Base-by-base conservation (phyloP, 768 basidiomycete species). In the Tricholoma flavovirens region DNA sequence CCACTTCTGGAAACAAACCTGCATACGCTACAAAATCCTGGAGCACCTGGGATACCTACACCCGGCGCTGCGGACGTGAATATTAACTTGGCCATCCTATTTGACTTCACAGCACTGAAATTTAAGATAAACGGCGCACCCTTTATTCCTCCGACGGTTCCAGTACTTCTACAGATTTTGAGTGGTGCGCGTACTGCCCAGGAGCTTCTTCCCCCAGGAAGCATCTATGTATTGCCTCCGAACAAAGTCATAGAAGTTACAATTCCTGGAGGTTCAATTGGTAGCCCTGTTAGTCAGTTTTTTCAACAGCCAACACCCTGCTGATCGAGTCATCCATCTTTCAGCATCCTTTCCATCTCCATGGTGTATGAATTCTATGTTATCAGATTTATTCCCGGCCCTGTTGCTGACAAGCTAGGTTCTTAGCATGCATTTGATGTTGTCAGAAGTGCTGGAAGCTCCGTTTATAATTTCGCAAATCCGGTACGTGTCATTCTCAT, bases 281-380 rank as follows among this genome's bases (percentile, higher is more conserved):
- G 62, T 15, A 56, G 62, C 24, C 71, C 71, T 6, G 71, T 71
- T 53, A 36, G 70, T 55, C 26, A 15, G 12, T 19, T 19, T 38
- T 19, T n/a, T 2, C 14, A 24, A 21, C 22, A 38, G 49, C 19
- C 45, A 50, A 48, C 61, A 22, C 62, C 15, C 5, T 21, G 51
- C 21, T 29, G 14, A 43, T n/a, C 17, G 17, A 4, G 43, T 46
- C 3, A n/a, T 50, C 4, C 15, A 3, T n/a, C 33, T 55, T 32
- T 10, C 35, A 68, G 76, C 76, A 75, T 62, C 76, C 73, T 14
- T 70, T 73, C 64, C 74, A 74, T 67, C 60, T 75, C 59, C 74
- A 75, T 49, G 74, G 74, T 8, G 74, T 75, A 36, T 10, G 40
- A 30, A 5, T 11, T 24, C 19, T 15, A 26, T 22, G 5, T 19